phyloP scores from a whole-genome alignment of 202 grass and related monocot genomes.

The Schoenoplectus tabernaemontani region DNA sequence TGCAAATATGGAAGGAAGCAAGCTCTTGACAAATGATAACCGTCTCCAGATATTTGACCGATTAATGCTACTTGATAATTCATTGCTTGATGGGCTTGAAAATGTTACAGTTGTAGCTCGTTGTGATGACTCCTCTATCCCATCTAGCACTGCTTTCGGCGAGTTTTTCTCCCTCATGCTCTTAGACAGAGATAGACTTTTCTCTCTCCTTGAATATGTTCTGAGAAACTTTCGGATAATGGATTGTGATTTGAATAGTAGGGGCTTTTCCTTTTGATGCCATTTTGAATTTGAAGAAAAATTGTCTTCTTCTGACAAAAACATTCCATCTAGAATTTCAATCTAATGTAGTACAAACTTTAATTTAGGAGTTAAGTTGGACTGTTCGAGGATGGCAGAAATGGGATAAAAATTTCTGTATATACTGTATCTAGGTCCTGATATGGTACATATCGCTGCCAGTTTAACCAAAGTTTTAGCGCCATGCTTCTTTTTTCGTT shows the following conservation, averaged over 20 bases:
- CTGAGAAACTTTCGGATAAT: conserved; percentile 55
- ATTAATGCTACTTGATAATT: conserved; percentile 31
- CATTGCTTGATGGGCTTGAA: conserved; percentile 55
- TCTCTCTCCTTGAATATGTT: conserved; percentile 45
- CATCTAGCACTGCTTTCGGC: conserved; percentile 58
- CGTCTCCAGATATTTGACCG: conserved; percentile 55
- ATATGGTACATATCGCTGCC: too few species aligned
- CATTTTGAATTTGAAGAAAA: conserved; percentile 52
- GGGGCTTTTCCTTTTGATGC: conserved; percentile 37
- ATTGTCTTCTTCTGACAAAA: conserved; percentile 25
- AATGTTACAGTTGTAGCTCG: conserved; percentile 39
- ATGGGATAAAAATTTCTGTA: too few species aligned
- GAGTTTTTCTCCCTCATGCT: conserved; percentile 48
- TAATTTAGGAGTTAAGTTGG: not conserved
- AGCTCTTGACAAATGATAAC: conserved; percentile 51
- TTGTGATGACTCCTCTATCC: conserved; percentile 25
- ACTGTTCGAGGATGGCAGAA: too few species aligned
- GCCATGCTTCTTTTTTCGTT: too few species aligned
- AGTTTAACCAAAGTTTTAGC: too few species aligned
- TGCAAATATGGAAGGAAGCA: conserved; percentile 54
- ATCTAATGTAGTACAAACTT: not conserved
- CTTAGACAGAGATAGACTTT: conserved; percentile 25
- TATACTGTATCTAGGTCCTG: too few species aligned
- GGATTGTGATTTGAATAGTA: conserved; percentile 15
- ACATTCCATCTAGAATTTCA: not conserved